Evolutionary conservation across 116 monocot genomes (phyloP), one percentile per base, ranked within the genome.

Genomic region (Zostera marina): DNA sequence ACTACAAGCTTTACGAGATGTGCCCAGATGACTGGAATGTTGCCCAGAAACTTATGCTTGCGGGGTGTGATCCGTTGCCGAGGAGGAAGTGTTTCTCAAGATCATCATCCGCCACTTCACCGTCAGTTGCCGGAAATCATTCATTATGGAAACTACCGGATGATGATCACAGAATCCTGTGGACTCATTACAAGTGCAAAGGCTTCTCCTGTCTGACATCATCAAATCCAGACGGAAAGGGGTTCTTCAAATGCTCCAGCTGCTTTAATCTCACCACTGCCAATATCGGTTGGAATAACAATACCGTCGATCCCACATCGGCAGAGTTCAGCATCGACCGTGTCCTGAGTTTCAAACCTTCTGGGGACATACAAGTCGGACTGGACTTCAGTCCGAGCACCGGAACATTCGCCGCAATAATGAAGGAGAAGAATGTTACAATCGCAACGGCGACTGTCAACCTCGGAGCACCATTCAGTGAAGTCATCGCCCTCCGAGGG

Each of bases 401-500:
- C 0, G 84, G 66, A 5, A 70, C 74, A 1, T 85, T 81, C 54
- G 81, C 75, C 6, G 81, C 75, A 11, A 26, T 72, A 11, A 81
- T 85, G 85, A 47, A 52, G 58, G 81, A 77, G 48, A 53, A 69
- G 4, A 64, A 72, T 42, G 68, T 75, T 12, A 85, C 85, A 7
- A 64, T 85, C 8, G 81, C 76, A 20, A 73, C 83, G 3, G 69
- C 53, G 40, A 58, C 71, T 2, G 69, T 85, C 74, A 85, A 85
- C 63, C 74, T 85, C 11, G 70, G 75, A 22, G 81, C 74, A 20
- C 80, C 85, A 8, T 85, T 85, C 70, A 77, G 70, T 52, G 70
- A 46, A 47, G 74, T 81, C 46, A 80, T 85, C 63, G 81, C 77
- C 5, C 69, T 75, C 24, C 39, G 81, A 12, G 78, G 81, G 43